A percentile compares a stretch with the other conserved stretches of the same genome.
Conservation (phyloP, 106 monocot genomes). For the Dendrobium officinale region DNA sequence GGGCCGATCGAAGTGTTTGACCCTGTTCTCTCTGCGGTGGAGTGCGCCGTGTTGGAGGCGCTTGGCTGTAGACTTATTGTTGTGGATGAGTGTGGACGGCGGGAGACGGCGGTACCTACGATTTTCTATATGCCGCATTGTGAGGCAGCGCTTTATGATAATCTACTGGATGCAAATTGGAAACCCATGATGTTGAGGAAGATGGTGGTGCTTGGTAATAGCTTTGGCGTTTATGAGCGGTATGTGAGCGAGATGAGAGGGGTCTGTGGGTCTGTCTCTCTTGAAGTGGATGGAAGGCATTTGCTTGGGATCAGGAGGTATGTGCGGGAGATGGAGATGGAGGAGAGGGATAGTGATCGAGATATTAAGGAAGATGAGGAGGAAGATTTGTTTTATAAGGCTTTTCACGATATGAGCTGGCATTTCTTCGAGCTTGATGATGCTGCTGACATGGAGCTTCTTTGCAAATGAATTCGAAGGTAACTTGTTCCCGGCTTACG, state of each 20-base stretch:
- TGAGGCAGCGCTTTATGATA: conserved; percentile 66
- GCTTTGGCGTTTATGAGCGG: conserved; percentile 50
- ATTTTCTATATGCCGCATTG: conserved; percentile 97
- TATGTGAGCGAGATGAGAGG: conserved; percentile 20
- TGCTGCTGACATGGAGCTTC: conserved; percentile 15
- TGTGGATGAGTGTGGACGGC: conserved; percentile 49
- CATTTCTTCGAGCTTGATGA: conserved; percentile 73
- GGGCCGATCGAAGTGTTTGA: conserved; percentile 61
- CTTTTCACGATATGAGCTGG: conserved; percentile 77
- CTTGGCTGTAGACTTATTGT: conserved; percentile 35
- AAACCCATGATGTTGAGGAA: conserved; percentile 23
- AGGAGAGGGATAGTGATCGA: conserved; percentile 2
- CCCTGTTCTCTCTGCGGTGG: conserved; percentile 61
- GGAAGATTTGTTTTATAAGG: conserved; percentile 36
- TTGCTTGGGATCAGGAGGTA: conserved; percentile 33
- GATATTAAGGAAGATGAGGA: not conserved
- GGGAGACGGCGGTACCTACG: conserved; percentile 42
- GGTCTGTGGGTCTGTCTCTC: conserved; percentile 13
- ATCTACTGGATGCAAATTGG: conserved; percentile 65
- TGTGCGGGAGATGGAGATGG: conserved; percentile 47
- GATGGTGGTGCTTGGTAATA: conserved; percentile 74
- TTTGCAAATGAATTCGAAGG: not conserved
- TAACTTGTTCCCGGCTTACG: not conserved
- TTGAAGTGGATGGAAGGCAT: conserved; percentile 24
- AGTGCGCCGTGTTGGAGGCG: conserved; percentile 42